Percentiles rank a stretch among this genome's conserved stretches.
These are phyloP conservation scores for Phytophthora lateralis DNA, from an alignment of 352 stramenopile species.

Conservation along the genomic window DNA sequence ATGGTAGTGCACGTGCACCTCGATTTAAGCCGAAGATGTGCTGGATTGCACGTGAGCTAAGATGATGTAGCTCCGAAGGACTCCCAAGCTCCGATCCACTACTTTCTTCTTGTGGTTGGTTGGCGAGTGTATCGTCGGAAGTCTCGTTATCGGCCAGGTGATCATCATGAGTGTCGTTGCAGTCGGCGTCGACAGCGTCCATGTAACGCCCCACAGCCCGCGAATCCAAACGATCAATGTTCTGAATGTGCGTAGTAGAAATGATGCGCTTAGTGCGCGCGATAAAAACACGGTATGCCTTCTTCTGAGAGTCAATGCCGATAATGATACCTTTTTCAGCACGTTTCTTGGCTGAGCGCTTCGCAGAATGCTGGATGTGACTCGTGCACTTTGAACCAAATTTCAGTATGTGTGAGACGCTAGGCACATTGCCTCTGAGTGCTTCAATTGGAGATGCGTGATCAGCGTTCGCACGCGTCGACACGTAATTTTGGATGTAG, in stretches of 20 bases:
- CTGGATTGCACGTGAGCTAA: not conserved
- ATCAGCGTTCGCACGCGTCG: not conserved
- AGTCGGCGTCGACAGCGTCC: too few relatives aligned
- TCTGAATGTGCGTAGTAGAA: too few relatives aligned
- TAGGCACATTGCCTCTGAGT: not conserved
- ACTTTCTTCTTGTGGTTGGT: not conserved
- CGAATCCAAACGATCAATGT: too few relatives aligned
- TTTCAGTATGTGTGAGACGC: conserved; percentile 5
- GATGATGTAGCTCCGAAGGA: not conserved
- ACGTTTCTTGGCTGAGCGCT: conserved; percentile 7
- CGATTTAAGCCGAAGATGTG: conserved; percentile 3
- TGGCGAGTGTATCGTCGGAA: not conserved
- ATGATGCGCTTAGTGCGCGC: too few relatives aligned
- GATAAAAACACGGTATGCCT: too few relatives aligned
- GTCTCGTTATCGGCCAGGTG: too few relatives aligned
- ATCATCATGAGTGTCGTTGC: too few relatives aligned
- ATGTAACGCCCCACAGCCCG: too few relatives aligned
- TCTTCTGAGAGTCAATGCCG: too few relatives aligned
- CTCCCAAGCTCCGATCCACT: not conserved
- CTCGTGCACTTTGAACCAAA: conserved; percentile 5
- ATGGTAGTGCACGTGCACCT: not conserved
- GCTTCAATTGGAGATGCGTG: conserved; percentile 2
- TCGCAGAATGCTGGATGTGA: not conserved
- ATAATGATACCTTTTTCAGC: too few relatives aligned
- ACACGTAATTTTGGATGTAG: conserved; percentile 2